phyloP scores from a whole-genome alignment of 768 basidiomycete species.

The Podaxis sp. region DNA sequence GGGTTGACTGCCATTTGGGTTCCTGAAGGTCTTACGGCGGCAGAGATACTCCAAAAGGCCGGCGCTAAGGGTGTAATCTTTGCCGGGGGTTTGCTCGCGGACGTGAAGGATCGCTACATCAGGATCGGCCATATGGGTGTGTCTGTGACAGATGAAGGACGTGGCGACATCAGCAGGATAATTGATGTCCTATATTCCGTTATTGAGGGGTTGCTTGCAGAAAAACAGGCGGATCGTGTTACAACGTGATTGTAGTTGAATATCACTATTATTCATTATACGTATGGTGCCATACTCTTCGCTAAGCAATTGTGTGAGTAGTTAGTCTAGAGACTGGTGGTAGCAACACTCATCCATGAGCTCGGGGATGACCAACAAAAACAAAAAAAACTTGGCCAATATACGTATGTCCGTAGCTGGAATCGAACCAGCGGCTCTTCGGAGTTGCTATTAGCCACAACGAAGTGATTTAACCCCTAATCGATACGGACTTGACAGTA shows the following conservation, averaged over 20 bases:
- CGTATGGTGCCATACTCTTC: too few species aligned
- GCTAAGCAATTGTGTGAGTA: not conserved
- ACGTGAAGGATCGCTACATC: slow-evolving; percentile 83
- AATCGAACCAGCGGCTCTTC: slow-evolving; percentile 35
- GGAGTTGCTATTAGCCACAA: slow-evolving; percentile 26
- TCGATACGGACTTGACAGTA: slow-evolving; percentile 24
- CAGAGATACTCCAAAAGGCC: slow-evolving; percentile 70
- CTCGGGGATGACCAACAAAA: not conserved
- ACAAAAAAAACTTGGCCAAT: not conserved
- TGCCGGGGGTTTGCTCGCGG: slow-evolving; percentile 80
- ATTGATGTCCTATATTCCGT: slow-evolving; percentile 1
- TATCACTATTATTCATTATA: not conserved
- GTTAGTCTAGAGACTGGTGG: not conserved
- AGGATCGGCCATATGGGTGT: slow-evolving; percentile 81
- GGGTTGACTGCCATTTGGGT: slow-evolving; percentile 89
- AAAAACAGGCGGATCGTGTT: not conserved
- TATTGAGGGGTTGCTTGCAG: slow-evolving; percentile 1
- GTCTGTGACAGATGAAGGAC: slow-evolving; percentile 59
- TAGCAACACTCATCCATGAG: not conserved
- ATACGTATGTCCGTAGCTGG: slow-evolving; percentile 29
- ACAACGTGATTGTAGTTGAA: not conserved
- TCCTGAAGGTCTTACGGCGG: slow-evolving; percentile 67
- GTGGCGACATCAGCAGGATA: slow-evolving; percentile 72
- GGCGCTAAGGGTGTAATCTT: slow-evolving; percentile 67
- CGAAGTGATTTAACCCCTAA: slow-evolving; percentile 36